Conservation (phyloP, 1,284 basidiomycete genomes). For the Polyporus tsugae region DNA sequence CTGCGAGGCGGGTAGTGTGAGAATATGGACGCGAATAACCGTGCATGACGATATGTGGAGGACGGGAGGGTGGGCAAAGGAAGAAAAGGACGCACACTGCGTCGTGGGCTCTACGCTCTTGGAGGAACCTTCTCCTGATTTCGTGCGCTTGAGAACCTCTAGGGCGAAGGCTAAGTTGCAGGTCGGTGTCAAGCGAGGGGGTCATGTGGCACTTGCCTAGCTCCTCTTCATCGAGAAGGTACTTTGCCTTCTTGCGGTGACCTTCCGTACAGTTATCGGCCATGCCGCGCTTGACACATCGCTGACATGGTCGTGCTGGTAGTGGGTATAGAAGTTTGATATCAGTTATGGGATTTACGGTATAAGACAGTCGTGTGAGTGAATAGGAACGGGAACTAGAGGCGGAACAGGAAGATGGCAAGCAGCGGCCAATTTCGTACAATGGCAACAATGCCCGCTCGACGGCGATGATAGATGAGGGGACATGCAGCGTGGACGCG, state of each 20-base stretch:
- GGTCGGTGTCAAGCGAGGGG: constrained; percentile 32
- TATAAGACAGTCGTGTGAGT: constrained; percentile 12
- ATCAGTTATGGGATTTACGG: constrained; percentile 22
- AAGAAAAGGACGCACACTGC: constrained; percentile 40
- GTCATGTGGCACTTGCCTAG: constrained; percentile 66
- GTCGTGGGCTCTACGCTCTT: constrained; percentile 40
- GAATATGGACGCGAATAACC: constrained; percentile 2
- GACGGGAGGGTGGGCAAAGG: constrained; percentile 14
- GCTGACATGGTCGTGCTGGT: constrained; percentile 91
- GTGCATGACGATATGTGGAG: neutral
- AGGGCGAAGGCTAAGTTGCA: constrained; percentile 28
- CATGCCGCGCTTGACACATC: constrained; percentile 95
- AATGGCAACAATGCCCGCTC: neutral
- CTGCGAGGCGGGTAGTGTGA: constrained; percentile 22
- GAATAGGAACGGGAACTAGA: neutral
- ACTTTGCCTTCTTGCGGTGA: constrained; percentile 97
- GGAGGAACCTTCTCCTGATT: constrained; percentile 45
- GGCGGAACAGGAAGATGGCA: neutral
- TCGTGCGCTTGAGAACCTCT: constrained; percentile 71
- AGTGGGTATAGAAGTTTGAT: constrained; percentile 18
- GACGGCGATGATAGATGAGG: neutral
- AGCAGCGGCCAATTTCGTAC: neutral
- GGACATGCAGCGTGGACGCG: neutral
- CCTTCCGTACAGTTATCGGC: constrained; percentile 92
- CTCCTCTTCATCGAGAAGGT: constrained; percentile 92